Conservation (phyloP, 306 rosid species). For the Casuarina cunninghamiana region DNA sequence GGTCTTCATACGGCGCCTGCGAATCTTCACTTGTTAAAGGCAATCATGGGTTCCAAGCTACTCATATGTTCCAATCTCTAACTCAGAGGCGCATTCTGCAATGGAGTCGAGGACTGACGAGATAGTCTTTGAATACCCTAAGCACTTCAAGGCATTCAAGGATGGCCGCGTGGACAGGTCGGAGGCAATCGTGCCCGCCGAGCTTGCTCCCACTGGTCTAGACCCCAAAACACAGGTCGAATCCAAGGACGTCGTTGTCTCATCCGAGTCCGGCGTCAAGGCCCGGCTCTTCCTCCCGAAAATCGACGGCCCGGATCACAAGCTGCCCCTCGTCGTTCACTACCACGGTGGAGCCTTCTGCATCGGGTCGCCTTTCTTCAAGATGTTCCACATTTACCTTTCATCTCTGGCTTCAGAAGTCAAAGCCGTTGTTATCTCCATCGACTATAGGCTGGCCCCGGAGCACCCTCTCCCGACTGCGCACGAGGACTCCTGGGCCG, state of each 20-base stretch:
- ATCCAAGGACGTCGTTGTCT: constrained; percentile 22
- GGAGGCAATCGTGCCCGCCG: not conserved
- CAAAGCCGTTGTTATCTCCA: constrained; percentile 17
- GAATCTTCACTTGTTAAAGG: too few relatives aligned
- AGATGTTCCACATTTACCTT: not conserved
- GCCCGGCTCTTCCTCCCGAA: too few relatives aligned
- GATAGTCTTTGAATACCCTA: constrained; percentile 15
- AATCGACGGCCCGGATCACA: too few relatives aligned
- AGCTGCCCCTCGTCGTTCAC: too few relatives aligned
- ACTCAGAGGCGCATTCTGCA: too few relatives aligned
- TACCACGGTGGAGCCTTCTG: too few relatives aligned
- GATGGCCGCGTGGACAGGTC: constrained; percentile 22
- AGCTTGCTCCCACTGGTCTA: not conserved
- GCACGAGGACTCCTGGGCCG: constrained; percentile 27
- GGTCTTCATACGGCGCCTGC: too few relatives aligned
- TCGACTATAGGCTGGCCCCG: constrained; percentile 9
- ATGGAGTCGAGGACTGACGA: constrained; percentile 4
- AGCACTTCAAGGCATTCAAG: constrained; percentile 21
- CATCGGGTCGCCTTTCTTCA: too few relatives aligned
- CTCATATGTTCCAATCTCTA: too few relatives aligned
- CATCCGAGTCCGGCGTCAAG: too few relatives aligned
- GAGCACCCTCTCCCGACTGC: constrained; percentile 26
- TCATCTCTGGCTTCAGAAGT: constrained; percentile 17
- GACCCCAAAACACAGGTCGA: constrained; percentile 21
- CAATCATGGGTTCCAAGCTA: too few relatives aligned